phyloP scores from a whole-genome alignment of 805 yeast species.

The Spathaspora hagerdaliae region DNA sequence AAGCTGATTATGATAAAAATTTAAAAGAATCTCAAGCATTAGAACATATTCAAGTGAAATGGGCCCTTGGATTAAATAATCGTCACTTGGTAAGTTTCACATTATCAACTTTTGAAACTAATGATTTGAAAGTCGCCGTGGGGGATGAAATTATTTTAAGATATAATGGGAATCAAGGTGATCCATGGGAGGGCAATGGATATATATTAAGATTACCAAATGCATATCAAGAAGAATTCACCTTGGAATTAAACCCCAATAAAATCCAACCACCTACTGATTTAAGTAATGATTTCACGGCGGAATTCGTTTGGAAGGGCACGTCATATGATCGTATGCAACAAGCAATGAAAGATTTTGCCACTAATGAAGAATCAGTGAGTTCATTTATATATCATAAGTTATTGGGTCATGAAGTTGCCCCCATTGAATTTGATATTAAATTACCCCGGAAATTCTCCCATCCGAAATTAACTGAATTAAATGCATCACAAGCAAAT shows the following conservation, averaged over 20 bases:
- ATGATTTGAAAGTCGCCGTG: slow-evolving; percentile 66
- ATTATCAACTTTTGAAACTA: slow-evolving; percentile 62
- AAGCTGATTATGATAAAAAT: slow-evolving; percentile 74
- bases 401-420: slow-evolving; percentile 75
- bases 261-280: slow-evolving; percentile 53
- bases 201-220: slow-evolving; percentile 69
- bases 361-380: slow-evolving; percentile 63
- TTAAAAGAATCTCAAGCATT: slow-evolving; percentile 74
- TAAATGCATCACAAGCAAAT: slow-evolving; percentile 73
- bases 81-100: slow-evolving; percentile 66
- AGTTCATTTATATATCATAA: slow-evolving; percentile 73
- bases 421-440: slow-evolving; percentile 56
- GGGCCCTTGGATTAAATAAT: slow-evolving; percentile 68
- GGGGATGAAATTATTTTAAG: slow-evolving; percentile 80
- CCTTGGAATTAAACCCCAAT: slow-evolving; percentile 57
- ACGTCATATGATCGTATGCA: slow-evolving; percentile 83
- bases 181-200: slow-evolving; percentile 73
- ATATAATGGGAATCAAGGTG: slow-evolving; percentile 52
- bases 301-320: slow-evolving; percentile 88
- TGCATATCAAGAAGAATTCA: slow-evolving; percentile 60
- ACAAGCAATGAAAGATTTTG: slow-evolving; percentile 67
- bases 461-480: slow-evolving; percentile 60
- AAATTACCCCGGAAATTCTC: slow-evolving; percentile 60
- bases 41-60: slow-evolving; percentile 65
- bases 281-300: slow-evolving; percentile 63